Conservation (phyloP, 495 filamentous ascomycete species). For the Talaromyces thailandensis region DNA sequence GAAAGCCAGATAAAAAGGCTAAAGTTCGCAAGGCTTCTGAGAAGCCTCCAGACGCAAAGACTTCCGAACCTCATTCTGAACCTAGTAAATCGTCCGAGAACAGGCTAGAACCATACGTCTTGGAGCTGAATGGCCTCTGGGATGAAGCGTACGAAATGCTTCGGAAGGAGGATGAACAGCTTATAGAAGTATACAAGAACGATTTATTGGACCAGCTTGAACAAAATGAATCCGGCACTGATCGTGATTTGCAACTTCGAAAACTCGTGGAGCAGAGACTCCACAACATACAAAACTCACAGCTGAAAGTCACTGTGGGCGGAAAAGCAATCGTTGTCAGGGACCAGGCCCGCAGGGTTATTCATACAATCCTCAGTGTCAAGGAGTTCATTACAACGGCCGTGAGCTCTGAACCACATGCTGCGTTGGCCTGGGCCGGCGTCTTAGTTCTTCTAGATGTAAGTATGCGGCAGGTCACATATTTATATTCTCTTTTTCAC, state of each 20-base stretch:
- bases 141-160: too few species aligned
- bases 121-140: too few species aligned
- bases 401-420: conserved; percentile 14
- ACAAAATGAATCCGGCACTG: background rate
- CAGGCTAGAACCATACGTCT: too few species aligned
- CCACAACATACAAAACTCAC: background rate
- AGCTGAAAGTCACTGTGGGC: background rate
- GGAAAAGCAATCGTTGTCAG: background rate
- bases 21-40: too few species aligned
- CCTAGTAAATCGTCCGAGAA: too few species aligned
- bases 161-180: too few species aligned
- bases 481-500: too few species aligned
- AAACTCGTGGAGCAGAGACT: background rate
- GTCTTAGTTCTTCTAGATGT: conserved; percentile 11
- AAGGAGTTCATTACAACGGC: conserved; percentile 11
- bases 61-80: too few species aligned
- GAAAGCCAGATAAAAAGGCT: too few species aligned
- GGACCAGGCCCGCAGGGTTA: background rate
- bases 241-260: background rate
- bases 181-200: too few species aligned
- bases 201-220: too few species aligned
- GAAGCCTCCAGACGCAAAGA: too few species aligned
- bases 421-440: conserved; percentile 17
- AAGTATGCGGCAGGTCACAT: background rate
- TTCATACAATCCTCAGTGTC: conserved; percentile 2